Evolutionary conservation across 495 filamentous ascomycete genomes (phyloP), one percentile per base, ranked within the genome.

Genomic region (Lasiosphaeria miniovina): DNA sequence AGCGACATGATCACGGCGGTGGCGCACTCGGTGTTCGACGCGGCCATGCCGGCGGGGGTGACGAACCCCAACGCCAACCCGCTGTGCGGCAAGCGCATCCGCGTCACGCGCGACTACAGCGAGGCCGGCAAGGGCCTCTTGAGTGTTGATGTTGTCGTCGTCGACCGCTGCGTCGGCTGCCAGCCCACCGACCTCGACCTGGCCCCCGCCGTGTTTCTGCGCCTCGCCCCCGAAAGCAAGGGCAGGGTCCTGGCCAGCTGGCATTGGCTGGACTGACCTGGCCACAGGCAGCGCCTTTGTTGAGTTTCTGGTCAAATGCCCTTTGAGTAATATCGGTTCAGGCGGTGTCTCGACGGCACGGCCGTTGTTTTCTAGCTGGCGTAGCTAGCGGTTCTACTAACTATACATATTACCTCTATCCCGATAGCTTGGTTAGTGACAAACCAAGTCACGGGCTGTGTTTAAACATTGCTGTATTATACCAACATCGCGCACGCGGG

Each of bases 151-250:
- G 82, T 91, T 4, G 85, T 70, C 45, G 85, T 95, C 0, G 88
- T 91, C 12, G 90, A 94, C 76, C 75, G 89, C 36, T 93, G 90
- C 74, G 78, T 66, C 12, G 87, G 84, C 0, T 93, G 90, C 66
- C 60, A 72, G 43, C 73, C 80, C 12, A 75, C 75, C 4, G 89
- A 93, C 75, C 57, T 93, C 10, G 89, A 93, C 75, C 77, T 90
- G 17, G 86, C 80, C 11, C 70, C 78, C 6, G 67, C 70, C 4
- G 82, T 85, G 10, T 93, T 93, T 69, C n/a, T 36, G 7, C 11
- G 11, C 33, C 34, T 52, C 38, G 50, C 50, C 3, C 50, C 50
- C 14, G 50, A 52, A 34, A 15, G 3, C 2, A 52, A 52, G 12
- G 50, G 50, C 1, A 10, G 50, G 12, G 50, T 52, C 6, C 6